Evolutionary conservation across 1,284 basidiomycete genomes (phyloP).

Genomic region (Ceratorhiza oryzae-sativae): DNA sequence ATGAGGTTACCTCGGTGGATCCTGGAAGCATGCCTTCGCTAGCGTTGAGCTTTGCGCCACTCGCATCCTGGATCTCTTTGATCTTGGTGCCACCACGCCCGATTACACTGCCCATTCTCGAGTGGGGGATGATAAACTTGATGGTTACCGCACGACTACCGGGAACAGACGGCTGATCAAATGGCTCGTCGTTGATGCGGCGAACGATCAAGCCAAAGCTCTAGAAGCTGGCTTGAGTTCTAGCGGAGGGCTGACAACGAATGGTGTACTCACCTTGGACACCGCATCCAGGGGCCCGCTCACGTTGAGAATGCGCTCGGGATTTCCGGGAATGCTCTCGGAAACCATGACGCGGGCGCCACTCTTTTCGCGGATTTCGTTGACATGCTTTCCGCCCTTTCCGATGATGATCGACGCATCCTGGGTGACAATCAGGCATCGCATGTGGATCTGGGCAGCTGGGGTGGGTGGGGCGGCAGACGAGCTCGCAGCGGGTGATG

Average conservation of each 20-base stretch:
- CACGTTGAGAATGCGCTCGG: constrained; percentile 97
- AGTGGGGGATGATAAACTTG: constrained; percentile 99
- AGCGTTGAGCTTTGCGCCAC: constrained; percentile 94
- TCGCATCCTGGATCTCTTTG: constrained; percentile 99
- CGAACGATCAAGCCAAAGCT: constrained; percentile 99
- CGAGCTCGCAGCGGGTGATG: constrained; percentile 51
- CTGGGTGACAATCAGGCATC: constrained; percentile 96
- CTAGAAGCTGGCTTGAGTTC: constrained; percentile 54
- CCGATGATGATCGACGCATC: constrained; percentile 99
- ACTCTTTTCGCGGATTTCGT: constrained; percentile 98
- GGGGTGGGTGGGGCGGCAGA: constrained; percentile 54
- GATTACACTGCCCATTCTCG: constrained; percentile 99
- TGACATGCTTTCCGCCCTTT: constrained; percentile 94
- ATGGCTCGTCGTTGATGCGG: constrained; percentile 98
- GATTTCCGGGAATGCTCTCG: constrained; percentile 96
- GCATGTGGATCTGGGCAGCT: constrained; percentile 78
- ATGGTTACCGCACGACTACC: constrained; percentile 98
- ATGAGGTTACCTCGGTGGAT: constrained; percentile 86
- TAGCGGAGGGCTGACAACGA: constrained; percentile 30
- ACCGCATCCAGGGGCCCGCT: constrained; percentile 98
- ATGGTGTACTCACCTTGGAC: constrained; percentile 76
- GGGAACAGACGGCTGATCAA: constrained; percentile 95
- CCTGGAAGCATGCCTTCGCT: constrained; percentile 98
- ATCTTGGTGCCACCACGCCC: constrained; percentile 98
- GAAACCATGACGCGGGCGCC: constrained; percentile 95